Percentiles rank a stretch among this genome's conserved stretches.
These are phyloP conservation scores for Lactarius tabidus DNA, from an alignment of 768 basidiomycete species.

Conservation along the genomic window DNA sequence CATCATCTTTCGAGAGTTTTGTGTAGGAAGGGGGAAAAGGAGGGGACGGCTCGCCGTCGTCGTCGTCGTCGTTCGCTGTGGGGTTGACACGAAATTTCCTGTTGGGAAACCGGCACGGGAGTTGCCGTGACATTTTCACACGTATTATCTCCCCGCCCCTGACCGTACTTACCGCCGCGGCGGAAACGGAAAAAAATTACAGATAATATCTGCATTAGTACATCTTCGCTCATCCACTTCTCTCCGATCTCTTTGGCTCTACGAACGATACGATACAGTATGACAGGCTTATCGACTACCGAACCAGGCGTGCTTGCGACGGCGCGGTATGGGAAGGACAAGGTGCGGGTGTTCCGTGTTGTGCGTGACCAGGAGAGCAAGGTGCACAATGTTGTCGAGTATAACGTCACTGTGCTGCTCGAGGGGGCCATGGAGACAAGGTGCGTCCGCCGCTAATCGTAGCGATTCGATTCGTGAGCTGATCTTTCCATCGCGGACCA, in stretches of 20 bases:
- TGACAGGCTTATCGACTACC: not conserved
- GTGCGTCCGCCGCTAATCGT: constrained; percentile 34
- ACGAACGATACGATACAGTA: not conserved
- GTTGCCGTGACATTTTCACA: not conserved
- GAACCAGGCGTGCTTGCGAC: constrained; percentile 34
- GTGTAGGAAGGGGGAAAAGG: not conserved
- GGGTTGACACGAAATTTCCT: not conserved
- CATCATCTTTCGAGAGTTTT: not conserved
- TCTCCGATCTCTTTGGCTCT: not conserved
- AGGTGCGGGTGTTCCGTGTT: constrained; percentile 80
- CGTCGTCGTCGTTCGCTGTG: not conserved
- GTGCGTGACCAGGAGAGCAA: constrained; percentile 54
- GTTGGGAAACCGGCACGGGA: not conserved
- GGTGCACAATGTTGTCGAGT: constrained; percentile 77
- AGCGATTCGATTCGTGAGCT: not conserved
- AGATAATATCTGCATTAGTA: not conserved
- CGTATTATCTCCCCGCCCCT: not conserved
- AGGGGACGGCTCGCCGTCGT: constrained; percentile 1
- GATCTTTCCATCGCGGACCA: not conserved
- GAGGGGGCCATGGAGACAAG: constrained; percentile 81
- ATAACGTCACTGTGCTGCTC: constrained; percentile 72
- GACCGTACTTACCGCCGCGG: not conserved
- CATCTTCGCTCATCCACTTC: not conserved
- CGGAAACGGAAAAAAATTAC: not conserved
- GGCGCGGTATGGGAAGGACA: constrained; percentile 85